Evolutionary conservation across 164 flowering plant genomes (phyloP), one percentile per base, ranked within the genome.

Genomic region (Tetrastigma voinierianum): DNA sequence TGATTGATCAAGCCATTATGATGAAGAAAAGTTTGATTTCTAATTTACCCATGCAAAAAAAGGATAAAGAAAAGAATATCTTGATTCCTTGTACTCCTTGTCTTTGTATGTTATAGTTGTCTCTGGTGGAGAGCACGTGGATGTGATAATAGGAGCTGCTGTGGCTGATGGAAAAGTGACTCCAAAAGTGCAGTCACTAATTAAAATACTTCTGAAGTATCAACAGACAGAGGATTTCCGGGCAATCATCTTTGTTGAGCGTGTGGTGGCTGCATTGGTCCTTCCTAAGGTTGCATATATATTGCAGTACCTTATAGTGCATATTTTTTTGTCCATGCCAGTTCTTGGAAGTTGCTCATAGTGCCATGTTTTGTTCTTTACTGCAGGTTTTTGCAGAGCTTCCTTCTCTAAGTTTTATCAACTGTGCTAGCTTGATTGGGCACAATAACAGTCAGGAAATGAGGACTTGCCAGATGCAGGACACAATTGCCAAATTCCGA

Each of bases 121-220:
- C 62, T 93, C 98, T 85, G 99, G 97, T 73, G 99, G 99, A 63
- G 99, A 96, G 83, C 99, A 93, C n/a, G n/a, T n/a, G 70, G 98
- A 96, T 83, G 93, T 67, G 73, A 72, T 89, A 72, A 93, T 90
- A 56, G 99, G 99, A 60, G 97, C 96, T 68, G 99, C 99, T 67
- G 99, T 96, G 51, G 99, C 99, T 64, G 99, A 96, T 84, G 99
- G 98, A 69, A 91, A 90, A 76, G 98, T 96, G 77, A 96, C 99
- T 8, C 99, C n/a, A 44, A 96, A 93, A 73, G 98, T 96, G 69
- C 99, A 93, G 78, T 88, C 99, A 12, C 77, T 93, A n/a, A n/a
- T n/a, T n/a, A 93, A 96, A 76, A 77, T 91, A 70, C 97, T 96
- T 74, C 86, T 90, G 21, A 85, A 83, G 65, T 96, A 96, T 80